Base-by-base conservation (phyloP, 2,329 filamentous ascomycete species). In the Fusarium buxicola region DNA sequence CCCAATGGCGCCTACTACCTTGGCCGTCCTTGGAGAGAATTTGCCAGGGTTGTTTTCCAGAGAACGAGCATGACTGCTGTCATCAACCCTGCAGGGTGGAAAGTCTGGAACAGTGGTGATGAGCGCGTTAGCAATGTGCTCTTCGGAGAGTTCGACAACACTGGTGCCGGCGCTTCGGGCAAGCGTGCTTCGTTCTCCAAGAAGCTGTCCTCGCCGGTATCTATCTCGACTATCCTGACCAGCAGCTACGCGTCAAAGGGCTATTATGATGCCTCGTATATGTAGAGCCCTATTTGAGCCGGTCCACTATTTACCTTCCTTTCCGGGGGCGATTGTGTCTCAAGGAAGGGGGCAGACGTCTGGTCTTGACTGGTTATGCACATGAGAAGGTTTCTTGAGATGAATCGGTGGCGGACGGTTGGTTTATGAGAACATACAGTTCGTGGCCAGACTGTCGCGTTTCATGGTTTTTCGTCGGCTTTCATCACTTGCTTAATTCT, bases 81-180 rank as follows among this genome's bases (percentile, higher is more conserved):
- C 16, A 81, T 90, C 67, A 88, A 89, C 66, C 57, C 78, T 2
- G 81, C 81, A 0, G 88, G 87, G 0, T 90, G 88, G 87, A 72
- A 66, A 3, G 69, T 77, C 25, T 90, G 87, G 87, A 80, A 80
- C 55, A 74, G 65, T 2, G 77, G 76, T 3, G 76, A 81, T 38
- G 70, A 78, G n/a, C 78, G 80, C 31, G 86, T 84, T 2, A 78
- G 76, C 30, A 75, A 84, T 38, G 82, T 89, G 2, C 73, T 77
- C 24, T 89, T 84, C 60, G 84, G 75, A 9, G 88, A 90, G 77
- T 89, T 83, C 68, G 74, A 66, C 16, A 90, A 90, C 73, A 80
- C 80, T 2, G 88, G 88, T 2, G 70, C 76, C 28, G 87, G 88
- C 3, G 78, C 86, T 3, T 86, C 84, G 9, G 77, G 74, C 32